Percentiles rank a stretch among this genome's conserved stretches.
Conservation (phyloP, 768 basidiomycete species). For the Tubosaeta sp. region DNA sequence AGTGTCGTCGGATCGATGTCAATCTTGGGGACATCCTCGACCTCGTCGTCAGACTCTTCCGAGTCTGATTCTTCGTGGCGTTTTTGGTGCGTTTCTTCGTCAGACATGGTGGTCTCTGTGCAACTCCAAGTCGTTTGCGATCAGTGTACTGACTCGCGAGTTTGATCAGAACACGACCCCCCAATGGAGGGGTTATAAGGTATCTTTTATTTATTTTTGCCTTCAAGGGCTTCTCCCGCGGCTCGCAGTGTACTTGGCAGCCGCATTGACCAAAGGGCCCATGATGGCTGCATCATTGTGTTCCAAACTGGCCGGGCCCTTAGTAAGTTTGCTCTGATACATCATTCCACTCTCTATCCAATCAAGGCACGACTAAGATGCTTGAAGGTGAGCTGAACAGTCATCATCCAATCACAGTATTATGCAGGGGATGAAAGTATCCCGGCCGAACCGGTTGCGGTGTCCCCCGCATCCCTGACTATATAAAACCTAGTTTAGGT, state of each 20-base stretch:
- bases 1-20: slow-evolving; percentile 79
- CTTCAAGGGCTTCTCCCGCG: background rate
- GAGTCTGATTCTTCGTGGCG: slow-evolving; percentile 65
- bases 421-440: background rate
- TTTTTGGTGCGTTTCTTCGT: slow-evolving; percentile 65
- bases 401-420: background rate
- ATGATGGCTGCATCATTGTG: no score
- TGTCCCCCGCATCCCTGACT: no score
- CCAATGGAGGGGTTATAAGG: slow-evolving; percentile 1
- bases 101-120: slow-evolving; percentile 47
- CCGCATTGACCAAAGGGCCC: background rate
- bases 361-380: no score
- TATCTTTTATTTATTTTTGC: background rate
- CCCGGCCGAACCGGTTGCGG: background rate
- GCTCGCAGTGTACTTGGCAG: no score
- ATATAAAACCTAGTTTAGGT: no score
- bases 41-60: slow-evolving; percentile 57
- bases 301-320: background rate
- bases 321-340: background rate
- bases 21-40: slow-evolving; percentile 56
- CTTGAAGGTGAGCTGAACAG: no score
- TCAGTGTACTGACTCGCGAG: slow-evolving; percentile 8
- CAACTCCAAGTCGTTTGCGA: slow-evolving; percentile 5
- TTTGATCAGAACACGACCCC: slow-evolving; percentile 16
- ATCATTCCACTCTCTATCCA: no score